Evolutionary conservation across 257 asterid genomes (phyloP).

Genomic region (Cordia subcordata): DNA sequence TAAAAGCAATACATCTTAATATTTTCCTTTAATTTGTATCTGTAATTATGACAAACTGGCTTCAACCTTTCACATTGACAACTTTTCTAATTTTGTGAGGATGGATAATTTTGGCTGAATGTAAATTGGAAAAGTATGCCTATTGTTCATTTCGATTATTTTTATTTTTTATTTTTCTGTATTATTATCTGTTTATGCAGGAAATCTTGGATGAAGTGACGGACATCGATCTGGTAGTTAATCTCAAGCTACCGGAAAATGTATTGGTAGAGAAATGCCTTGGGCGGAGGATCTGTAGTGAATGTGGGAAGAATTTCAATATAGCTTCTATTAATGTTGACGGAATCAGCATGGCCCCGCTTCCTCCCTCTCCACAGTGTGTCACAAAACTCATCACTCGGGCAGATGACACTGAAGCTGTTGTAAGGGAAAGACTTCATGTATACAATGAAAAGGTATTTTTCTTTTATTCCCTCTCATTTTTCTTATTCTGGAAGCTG

Average conservation of each 20-base stretch:
- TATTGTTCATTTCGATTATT: too few species aligned
- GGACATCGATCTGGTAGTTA: constrained; percentile 87
- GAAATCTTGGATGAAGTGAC: constrained; percentile 89
- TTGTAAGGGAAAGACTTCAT: constrained; percentile 77
- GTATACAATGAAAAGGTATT: constrained; percentile 81
- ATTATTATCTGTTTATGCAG: constrained; percentile 28
- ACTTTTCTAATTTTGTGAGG: too few species aligned
- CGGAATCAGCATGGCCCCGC: constrained; percentile 89
- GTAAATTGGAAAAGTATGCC: too few species aligned
- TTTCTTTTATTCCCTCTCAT: not conserved
- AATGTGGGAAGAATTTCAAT: constrained; percentile 92
- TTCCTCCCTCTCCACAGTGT: constrained; percentile 77
- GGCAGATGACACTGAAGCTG: constrained; percentile 81
- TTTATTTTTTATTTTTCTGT: not conserved
- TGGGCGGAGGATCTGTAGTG: constrained; percentile 84
- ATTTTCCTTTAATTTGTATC: too few species aligned
- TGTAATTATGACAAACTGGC: too few species aligned
- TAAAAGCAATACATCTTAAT: too few species aligned
- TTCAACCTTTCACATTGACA: too few species aligned
- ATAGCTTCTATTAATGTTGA: constrained; percentile 70
- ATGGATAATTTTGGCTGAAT: too few species aligned
- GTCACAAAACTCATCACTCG: constrained; percentile 83
- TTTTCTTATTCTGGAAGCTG: not conserved
- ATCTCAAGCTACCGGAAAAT: constrained; percentile 89
- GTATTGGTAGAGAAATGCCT: constrained; percentile 91